These are phyloP conservation scores for Ajuga chamaepitys DNA, from an alignment of 257 asterid species.

Conservation along the genomic window DNA sequence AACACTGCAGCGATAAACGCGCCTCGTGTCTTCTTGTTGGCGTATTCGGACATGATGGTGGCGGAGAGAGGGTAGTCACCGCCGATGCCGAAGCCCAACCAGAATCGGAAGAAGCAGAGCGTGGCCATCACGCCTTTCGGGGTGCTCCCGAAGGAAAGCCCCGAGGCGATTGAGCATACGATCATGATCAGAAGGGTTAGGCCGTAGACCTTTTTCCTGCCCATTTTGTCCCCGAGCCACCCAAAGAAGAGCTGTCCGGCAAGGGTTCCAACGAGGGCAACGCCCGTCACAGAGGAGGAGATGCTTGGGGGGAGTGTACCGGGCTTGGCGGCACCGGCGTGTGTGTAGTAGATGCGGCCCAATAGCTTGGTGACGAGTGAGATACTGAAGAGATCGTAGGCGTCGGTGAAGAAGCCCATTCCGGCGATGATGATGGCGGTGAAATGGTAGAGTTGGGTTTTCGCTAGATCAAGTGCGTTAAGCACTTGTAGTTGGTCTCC, in stretches of 20 bases:
- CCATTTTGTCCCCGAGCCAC: conserved; percentile 74
- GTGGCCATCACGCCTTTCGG: conserved; percentile 50
- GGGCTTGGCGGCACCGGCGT: conserved; percentile 22
- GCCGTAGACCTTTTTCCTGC: conserved; percentile 59
- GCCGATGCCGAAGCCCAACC: conserved; percentile 72
- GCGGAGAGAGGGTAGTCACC: conserved; percentile 78
- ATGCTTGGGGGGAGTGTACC: conserved; percentile 39
- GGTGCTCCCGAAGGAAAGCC: conserved; percentile 40
- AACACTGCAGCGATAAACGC: conserved; percentile 65
- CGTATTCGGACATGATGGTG: conserved; percentile 68
- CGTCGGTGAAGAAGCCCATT: conserved; percentile 68
- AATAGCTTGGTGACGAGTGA: conserved; percentile 34
- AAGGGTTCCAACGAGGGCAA: conserved; percentile 61
- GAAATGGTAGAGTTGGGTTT: conserved; percentile 62
- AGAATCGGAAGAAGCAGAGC: conserved; percentile 63
- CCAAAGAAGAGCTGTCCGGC: conserved; percentile 66
- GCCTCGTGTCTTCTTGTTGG: conserved; percentile 58
- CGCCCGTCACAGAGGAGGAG: conserved; percentile 48
- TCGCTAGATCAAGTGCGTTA: conserved; percentile 51
- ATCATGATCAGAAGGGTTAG: conserved; percentile 53
- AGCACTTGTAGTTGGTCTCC: conserved; percentile 43
- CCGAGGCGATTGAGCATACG: conserved; percentile 46
- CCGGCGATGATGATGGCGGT: conserved; percentile 57
- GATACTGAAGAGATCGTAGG: conserved; percentile 57
- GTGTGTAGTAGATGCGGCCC: conserved; percentile 51